Evolutionary conservation across 768 basidiomycete genomes (phyloP).

Genomic region (Kwoniella pini): DNA sequence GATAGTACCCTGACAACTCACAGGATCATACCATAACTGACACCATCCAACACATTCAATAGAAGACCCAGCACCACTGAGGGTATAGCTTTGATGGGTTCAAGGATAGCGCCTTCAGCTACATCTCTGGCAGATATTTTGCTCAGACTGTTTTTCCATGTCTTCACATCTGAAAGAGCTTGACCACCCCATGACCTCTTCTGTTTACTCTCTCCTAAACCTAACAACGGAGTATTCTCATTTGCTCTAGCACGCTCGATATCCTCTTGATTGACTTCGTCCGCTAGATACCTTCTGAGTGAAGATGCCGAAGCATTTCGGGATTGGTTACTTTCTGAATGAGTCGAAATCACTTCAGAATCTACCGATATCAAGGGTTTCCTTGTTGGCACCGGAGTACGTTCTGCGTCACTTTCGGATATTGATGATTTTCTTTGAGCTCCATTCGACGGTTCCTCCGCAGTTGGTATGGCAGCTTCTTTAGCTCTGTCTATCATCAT

Average conservation of each 20-base stretch:
- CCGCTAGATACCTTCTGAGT: constrained; percentile 33
- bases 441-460: neutral
- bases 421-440: neutral
- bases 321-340: constrained; percentile 2
- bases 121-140: constrained; percentile 46
- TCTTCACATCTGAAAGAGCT: constrained; percentile 13
- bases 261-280: constrained; percentile 24
- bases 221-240: constrained; percentile 37
- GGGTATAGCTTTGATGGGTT: constrained; percentile 61
- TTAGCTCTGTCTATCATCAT: constrained; percentile 44
- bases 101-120: constrained; percentile 32
- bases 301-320: constrained; percentile 19
- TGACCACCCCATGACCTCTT: constrained; percentile 14
- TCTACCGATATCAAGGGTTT: constrained; percentile 15
- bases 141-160: constrained; percentile 20
- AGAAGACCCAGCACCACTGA: constrained; percentile 80
- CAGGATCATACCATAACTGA: constrained; percentile 85
- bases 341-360: neutral
- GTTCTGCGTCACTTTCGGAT: constrained; percentile 11
- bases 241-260: constrained; percentile 14
- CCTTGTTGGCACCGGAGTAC: constrained; percentile 24
- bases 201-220: constrained; percentile 3
- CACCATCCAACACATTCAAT: constrained; percentile 88
- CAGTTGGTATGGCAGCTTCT: too few species aligned
- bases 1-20: constrained; percentile 23